Evolutionary conservation across 495 filamentous ascomycete genomes (phyloP), one percentile per base, ranked within the genome.

Genomic region (Aspergillus kassunensis): DNA sequence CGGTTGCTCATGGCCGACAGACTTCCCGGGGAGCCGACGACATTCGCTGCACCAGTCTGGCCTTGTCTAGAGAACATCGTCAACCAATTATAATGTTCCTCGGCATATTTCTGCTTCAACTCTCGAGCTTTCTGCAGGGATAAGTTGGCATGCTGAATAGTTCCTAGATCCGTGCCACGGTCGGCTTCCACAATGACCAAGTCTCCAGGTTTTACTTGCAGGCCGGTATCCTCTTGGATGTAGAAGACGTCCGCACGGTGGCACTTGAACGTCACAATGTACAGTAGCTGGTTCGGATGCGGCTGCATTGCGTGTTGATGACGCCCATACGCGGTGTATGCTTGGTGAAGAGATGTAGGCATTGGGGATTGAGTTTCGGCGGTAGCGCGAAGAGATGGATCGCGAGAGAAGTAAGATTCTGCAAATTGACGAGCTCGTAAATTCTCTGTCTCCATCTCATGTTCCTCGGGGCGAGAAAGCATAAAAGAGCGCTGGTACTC

Each of bases 141-240:
- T 31, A 97, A 80, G 58, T 92, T 90, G 34, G 90, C 85, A 54
- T 85, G 81, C 34, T 86, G 82, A 23, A 98, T 90, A n/a, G 90
- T 95, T 8, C 93, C 95, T 49, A 98, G 81, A 62, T 98, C 95
- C 8, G 88, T 95, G 16, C 93, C 93, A 47, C 93, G 88, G 64
- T 98, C 93, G 12, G 93, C 93, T 70, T 98, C 93, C 25, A 97
- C 91, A 55, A 97, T 96, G 44, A 98, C 95, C 47, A 97, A 72
- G 64, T 98, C 93, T 27, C 95, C 95, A 24, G 80, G 80, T 52
- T 90, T 92, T 45, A 96, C 87, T 44, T 88, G 87, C 23, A 98
- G 77, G 2, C 95, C 95, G 11, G 91, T 97, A 37, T 90, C 90
- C 66, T 96, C 91, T 66, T 93, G 91, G 47, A 96, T 87, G 65